A percentile compares a stretch with the other conserved stretches of the same genome.
Conservation (phyloP, 768 basidiomycete genomes). For the Xerocomellus amylosporus region DNA sequence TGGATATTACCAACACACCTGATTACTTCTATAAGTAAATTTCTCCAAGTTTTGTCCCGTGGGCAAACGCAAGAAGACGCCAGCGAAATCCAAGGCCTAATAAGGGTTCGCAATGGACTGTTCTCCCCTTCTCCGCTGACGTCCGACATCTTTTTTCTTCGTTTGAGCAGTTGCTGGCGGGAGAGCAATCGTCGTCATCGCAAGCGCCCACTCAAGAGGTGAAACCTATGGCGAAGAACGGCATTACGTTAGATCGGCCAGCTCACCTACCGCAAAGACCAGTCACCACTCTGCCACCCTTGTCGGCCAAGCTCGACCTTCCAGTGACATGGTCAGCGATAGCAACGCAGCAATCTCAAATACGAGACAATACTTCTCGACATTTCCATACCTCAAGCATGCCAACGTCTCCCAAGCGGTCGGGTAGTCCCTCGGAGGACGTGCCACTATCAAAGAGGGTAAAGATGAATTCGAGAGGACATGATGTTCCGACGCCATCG, state of each 20-base stretch:
- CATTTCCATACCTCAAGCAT: constrained; percentile 4
- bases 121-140: constrained; percentile 36
- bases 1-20: constrained; percentile 47
- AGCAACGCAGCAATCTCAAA: constrained; percentile 7
- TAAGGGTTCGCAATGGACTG: constrained; percentile 57
- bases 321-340: constrained; percentile 13
- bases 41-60: constrained; percentile 25
- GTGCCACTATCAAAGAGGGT: constrained; percentile 36
- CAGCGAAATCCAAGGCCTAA: constrained; percentile 40
- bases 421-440: constrained; percentile 29
- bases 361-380: constrained; percentile 12
- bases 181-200: constrained; percentile 17
- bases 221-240: constrained; percentile 14
- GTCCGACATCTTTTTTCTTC: constrained; percentile 39
- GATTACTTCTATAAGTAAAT: constrained; percentile 33
- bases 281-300: constrained; percentile 3
- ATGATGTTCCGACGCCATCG: constrained; percentile 34
- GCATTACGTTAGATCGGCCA: constrained; percentile 18
- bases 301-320: constrained; percentile 14
- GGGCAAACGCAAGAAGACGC: constrained; percentile 22
- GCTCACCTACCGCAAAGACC: constrained; percentile 30
- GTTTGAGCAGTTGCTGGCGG: constrained; percentile 44
- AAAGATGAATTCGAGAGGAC: constrained; percentile 27
- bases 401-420: constrained; percentile 26
- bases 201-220: constrained; percentile 15